Conservation (phyloP, 495 filamentous ascomycete genomes). For the Lasiosphaeria miniovina region DNA sequence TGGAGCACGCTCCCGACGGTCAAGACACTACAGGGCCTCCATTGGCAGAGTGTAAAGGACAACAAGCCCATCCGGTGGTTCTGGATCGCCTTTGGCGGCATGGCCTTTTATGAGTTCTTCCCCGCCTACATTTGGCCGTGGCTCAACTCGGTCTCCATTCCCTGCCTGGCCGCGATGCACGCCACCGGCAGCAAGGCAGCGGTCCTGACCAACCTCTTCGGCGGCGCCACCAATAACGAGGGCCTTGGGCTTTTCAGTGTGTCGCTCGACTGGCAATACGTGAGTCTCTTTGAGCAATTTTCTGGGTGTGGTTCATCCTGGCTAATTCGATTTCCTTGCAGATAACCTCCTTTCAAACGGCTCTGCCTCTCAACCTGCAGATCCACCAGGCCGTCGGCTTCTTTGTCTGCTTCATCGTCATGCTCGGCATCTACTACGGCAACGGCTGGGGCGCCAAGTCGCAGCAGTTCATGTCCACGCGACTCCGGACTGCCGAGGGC, state of each 20-base stretch:
- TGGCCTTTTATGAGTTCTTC: slow-evolving; percentile 52
- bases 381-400: slow-evolving; percentile 34
- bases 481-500: slow-evolving; percentile 36
- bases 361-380: slow-evolving; percentile 21
- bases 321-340: slow-evolving; percentile 7
- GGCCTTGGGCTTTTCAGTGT: slow-evolving; percentile 47
- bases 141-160: slow-evolving; percentile 54
- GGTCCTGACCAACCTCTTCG: slow-evolving; percentile 59
- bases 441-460: slow-evolving; percentile 48
- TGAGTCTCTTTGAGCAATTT: slow-evolving; percentile 13
- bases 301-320: slow-evolving; percentile 31
- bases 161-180: slow-evolving; percentile 49
- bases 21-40: slow-evolving; percentile 43
- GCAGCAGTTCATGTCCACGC: slow-evolving; percentile 50
- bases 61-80: slow-evolving; percentile 39
- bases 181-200: slow-evolving; percentile 36
- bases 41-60: slow-evolving; percentile 35
- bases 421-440: slow-evolving; percentile 46
- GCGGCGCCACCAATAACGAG: slow-evolving; percentile 53
- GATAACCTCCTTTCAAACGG: slow-evolving; percentile 37
- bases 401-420: slow-evolving; percentile 38
- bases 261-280: slow-evolving; percentile 57
- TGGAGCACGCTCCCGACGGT: slow-evolving; percentile 39
- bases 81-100: slow-evolving; percentile 36
- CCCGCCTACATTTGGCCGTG: slow-evolving; percentile 53